Conservation (phyloP, 1,284 basidiomycete species). For the Leccinum pallidistipes region DNA sequence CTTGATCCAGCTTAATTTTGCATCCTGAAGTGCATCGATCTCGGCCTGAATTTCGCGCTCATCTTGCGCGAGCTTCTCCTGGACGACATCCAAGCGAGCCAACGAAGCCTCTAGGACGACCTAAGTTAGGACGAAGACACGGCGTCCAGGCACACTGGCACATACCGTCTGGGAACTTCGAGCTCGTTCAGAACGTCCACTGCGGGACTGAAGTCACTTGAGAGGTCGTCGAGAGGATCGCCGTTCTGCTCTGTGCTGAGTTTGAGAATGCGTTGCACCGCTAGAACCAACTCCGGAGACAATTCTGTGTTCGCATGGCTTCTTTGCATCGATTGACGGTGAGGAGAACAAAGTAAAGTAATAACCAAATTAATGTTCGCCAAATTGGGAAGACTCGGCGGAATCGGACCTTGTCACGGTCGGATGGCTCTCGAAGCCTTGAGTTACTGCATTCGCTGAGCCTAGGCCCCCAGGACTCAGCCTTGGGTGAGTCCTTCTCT, state of each 20-base stretch:
- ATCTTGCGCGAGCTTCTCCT: slow-evolving; percentile 57
- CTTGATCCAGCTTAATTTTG: slow-evolving; percentile 73
- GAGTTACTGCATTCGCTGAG: too few relatives aligned
- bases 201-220: slow-evolving; percentile 54
- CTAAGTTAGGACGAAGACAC: slow-evolving; percentile 1
- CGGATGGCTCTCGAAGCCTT: not conserved
- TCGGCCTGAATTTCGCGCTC: slow-evolving; percentile 69
- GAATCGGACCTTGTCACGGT: not conserved
- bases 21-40: slow-evolving; percentile 64
- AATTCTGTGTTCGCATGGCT: slow-evolving; percentile 44
- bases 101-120: slow-evolving; percentile 60
- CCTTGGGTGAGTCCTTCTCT: slow-evolving; percentile 10
- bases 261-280: slow-evolving; percentile 68
- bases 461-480: not conserved
- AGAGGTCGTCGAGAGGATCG: slow-evolving; percentile 59
- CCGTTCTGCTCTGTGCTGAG: slow-evolving; percentile 42
- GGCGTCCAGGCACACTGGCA: slow-evolving; percentile 4
- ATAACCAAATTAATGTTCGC: not conserved
- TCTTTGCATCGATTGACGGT: slow-evolving; percentile 24
- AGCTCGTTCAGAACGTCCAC: slow-evolving; percentile 64
- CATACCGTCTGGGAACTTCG: slow-evolving; percentile 69
- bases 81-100: slow-evolving; percentile 61
- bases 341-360: not conserved
- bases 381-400: slow-evolving; percentile 9
- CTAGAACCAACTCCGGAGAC: slow-evolving; percentile 63